Evolutionary conservation across 2,329 filamentous ascomycete species (phyloP).

Genomic region (Aureobasidium sp.): DNA sequence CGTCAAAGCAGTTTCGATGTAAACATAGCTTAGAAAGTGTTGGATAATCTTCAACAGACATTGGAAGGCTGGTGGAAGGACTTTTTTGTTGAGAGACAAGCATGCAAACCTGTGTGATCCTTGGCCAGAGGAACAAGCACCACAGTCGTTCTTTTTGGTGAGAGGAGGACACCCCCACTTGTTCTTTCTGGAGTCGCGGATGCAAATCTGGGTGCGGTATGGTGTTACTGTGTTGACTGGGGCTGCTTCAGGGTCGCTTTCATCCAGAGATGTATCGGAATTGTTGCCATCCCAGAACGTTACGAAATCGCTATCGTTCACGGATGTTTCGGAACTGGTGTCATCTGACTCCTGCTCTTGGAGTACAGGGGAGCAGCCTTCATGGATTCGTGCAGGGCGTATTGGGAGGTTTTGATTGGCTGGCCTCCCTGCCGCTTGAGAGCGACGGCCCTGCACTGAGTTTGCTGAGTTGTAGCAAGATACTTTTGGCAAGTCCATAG

Average conservation of each 20-base stretch:
- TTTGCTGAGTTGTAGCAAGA: not conserved
- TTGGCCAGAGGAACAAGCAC: not conserved
- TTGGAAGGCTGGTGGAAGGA: not conserved
- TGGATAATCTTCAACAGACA: not conserved
- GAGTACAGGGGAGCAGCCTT: not conserved
- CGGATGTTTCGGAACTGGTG: too few relatives aligned
- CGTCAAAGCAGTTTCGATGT: not conserved
- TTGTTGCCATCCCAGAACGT: too few relatives aligned
- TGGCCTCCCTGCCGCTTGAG: not conserved
- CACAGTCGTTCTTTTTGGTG: not conserved
- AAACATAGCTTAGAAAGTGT: not conserved
- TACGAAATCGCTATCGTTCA: too few relatives aligned
- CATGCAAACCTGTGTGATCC: not conserved
- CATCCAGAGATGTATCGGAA: not conserved
- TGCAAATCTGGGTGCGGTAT: not conserved
- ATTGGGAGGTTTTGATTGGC: not conserved
- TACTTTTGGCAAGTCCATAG: not conserved
- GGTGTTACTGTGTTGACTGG: not conserved
- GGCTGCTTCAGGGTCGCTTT: not conserved
- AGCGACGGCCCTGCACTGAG: not conserved
- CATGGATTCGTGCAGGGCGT: not conserved
- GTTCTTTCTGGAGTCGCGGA: not conserved
- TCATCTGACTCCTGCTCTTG: not conserved
- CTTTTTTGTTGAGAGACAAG: not conserved
- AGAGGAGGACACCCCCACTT: not conserved